Percentiles rank a stretch among this genome's conserved stretches.
These are phyloP conservation scores for Vaccinium darrowii DNA, from an alignment of 148 eudicot species.

Conservation along the genomic window DNA sequence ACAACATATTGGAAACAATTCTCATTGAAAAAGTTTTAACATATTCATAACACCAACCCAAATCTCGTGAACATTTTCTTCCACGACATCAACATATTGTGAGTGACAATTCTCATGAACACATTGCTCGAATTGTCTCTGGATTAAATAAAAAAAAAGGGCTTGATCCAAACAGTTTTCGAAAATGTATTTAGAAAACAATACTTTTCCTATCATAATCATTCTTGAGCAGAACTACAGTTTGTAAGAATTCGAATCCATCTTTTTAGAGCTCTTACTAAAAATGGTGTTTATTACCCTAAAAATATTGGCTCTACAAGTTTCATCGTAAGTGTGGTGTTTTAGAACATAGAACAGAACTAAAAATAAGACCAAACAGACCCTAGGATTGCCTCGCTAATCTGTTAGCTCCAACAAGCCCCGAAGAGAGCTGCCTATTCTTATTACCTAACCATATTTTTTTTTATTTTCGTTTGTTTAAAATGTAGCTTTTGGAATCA, in stretches of 20 bases:
- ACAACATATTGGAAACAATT: too few species aligned
- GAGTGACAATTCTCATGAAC: too few species aligned
- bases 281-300: not conserved
- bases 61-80: too few species aligned
- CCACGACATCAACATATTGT: too few species aligned
- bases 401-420: not conserved
- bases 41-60: too few species aligned
- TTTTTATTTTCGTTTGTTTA: not conserved
- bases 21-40: too few species aligned
- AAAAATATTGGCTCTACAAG: not conserved
- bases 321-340: not conserved
- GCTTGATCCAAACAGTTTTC: too few species aligned
- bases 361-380: not conserved
- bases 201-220: too few species aligned
- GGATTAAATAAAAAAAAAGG: not conserved
- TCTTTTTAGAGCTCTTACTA: not conserved
- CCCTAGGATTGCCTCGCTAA: not conserved
- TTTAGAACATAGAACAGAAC: not conserved
- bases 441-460: not conserved
- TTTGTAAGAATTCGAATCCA: not conserved
- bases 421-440: not conserved
- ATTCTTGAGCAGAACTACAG: too few species aligned
- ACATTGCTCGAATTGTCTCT: not conserved
- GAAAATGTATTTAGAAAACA: too few species aligned
- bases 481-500: constrained; percentile 21